Conservation (phyloP, 495 filamentous ascomycete genomes). For the Hamigera avellanea region DNA sequence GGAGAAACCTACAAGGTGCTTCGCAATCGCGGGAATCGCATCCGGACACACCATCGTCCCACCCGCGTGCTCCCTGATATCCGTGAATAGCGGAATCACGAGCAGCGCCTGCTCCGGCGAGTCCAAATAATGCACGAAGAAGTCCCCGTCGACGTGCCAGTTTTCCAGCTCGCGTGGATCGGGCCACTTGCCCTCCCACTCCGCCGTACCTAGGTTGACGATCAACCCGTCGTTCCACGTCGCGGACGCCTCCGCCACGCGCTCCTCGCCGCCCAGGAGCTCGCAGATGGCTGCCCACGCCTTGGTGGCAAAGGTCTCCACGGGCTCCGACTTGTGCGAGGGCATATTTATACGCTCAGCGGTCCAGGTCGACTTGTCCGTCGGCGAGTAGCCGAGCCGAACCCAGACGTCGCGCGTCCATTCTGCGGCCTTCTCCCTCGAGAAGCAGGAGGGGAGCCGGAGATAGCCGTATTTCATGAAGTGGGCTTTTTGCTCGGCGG, state of each 20-base stretch:
- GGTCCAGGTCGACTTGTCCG: slow-evolving; percentile 58
- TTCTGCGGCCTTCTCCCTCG: slow-evolving; percentile 42
- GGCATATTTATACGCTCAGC: slow-evolving; percentile 56
- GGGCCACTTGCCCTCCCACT: slow-evolving; percentile 38
- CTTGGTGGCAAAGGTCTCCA: slow-evolving; percentile 49
- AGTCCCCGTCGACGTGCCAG: slow-evolving; percentile 72
- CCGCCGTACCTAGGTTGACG: slow-evolving; percentile 56
- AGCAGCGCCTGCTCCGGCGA: slow-evolving; percentile 61
- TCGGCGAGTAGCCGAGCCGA: slow-evolving; percentile 52
- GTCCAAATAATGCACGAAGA: slow-evolving; percentile 67
- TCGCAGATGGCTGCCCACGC: slow-evolving; percentile 62
- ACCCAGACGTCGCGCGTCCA: slow-evolving; percentile 53
- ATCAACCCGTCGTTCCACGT: slow-evolving; percentile 60
- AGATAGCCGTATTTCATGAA: slow-evolving; percentile 58
- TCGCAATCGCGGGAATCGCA: slow-evolving; percentile 45
- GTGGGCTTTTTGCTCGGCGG: slow-evolving; percentile 48
- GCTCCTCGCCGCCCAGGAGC: slow-evolving; percentile 55
- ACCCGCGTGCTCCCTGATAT: slow-evolving; percentile 49
- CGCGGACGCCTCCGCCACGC: slow-evolving; percentile 35
- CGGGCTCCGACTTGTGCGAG: slow-evolving; percentile 35
- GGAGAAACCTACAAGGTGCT: slow-evolving; percentile 40
- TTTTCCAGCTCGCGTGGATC: slow-evolving; percentile 37
- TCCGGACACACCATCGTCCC: slow-evolving; percentile 56
- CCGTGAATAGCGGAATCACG: slow-evolving; percentile 58
- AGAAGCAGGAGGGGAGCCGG: slow-evolving; percentile 49